A percentile compares a stretch with the other conserved stretches of the same genome.
Conservation (phyloP, 768 basidiomycete species). For the Auricularia sp. region DNA sequence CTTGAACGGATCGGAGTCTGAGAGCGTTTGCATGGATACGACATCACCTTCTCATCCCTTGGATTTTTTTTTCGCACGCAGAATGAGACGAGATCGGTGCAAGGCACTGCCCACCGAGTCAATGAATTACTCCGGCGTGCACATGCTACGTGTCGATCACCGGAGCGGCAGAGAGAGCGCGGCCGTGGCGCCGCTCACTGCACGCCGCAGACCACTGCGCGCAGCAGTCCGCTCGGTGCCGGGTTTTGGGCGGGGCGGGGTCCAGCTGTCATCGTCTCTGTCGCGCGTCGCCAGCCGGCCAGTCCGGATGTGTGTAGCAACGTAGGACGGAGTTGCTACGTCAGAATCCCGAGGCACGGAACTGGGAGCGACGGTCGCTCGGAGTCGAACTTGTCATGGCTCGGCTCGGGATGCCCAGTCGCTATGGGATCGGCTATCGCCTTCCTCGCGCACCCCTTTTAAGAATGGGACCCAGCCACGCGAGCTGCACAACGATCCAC, state of each 20-base stretch:
- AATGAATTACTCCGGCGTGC: too few relatives aligned
- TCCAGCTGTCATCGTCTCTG: not conserved
- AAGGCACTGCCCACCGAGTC: too few relatives aligned
- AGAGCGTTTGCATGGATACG: not conserved
- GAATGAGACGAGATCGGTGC: too few relatives aligned
- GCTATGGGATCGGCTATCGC: not conserved
- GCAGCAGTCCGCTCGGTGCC: too few relatives aligned
- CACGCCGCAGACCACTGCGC: too few relatives aligned
- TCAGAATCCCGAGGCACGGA: not conserved
- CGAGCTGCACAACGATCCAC: conserved; percentile 5
- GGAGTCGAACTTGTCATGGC: not conserved
- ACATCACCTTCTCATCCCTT: not conserved
- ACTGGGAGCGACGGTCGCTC: not conserved
- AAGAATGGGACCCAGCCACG: not conserved
- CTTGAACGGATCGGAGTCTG: not conserved
- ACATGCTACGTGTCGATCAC: too few relatives aligned
- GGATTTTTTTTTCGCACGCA: not conserved
- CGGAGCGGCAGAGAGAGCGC: too few relatives aligned
- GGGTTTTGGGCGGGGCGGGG: not conserved
- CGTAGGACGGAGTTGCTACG: not conserved
- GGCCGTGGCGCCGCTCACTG: too few relatives aligned
- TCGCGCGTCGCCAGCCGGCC: not conserved
- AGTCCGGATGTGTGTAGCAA: not conserved
- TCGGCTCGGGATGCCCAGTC: not conserved
- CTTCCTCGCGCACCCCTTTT: not conserved